phyloP scores from a whole-genome alignment of 2,329 filamentous ascomycete species.

The Fusarium sp. region DNA sequence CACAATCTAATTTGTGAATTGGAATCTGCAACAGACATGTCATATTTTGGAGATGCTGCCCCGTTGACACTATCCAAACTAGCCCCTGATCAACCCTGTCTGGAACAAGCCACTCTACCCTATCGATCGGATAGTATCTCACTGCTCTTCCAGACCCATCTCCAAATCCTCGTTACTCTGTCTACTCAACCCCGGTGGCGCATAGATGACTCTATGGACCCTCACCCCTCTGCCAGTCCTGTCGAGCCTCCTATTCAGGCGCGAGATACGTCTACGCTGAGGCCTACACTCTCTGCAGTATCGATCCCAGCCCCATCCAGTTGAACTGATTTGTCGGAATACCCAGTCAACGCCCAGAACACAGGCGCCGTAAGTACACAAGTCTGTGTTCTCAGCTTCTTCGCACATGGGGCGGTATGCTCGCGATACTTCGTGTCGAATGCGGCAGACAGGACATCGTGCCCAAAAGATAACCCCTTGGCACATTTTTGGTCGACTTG shows the following conservation, averaged over 20 bases:
- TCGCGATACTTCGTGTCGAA: slow-evolving; percentile 16
- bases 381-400: background rate
- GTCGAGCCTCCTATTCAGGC: background rate
- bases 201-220: background rate
- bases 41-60: background rate
- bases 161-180: background rate
- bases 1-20: background rate
- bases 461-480: slow-evolving; percentile 19
- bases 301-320: slow-evolving; percentile 1
- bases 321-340: background rate
- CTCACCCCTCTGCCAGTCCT: background rate
- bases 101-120: background rate
- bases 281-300: slow-evolving; percentile 18
- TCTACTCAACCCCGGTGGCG: background rate
- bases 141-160: background rate
- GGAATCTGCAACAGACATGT: background rate
- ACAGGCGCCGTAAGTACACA: slow-evolving; percentile 10
- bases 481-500: slow-evolving; percentile 5
- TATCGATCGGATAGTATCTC: background rate
- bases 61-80: background rate
- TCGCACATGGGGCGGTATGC: slow-evolving; percentile 16
- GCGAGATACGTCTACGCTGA: background rate
- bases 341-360: background rate
- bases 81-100: background rate
- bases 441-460: slow-evolving; percentile 11